A percentile compares a stretch with the other conserved stretches of the same genome.
These are phyloP conservation scores for Cystobasidium ongulense DNA, from an alignment of 768 basidiomycete species.

Conservation along the genomic window DNA sequence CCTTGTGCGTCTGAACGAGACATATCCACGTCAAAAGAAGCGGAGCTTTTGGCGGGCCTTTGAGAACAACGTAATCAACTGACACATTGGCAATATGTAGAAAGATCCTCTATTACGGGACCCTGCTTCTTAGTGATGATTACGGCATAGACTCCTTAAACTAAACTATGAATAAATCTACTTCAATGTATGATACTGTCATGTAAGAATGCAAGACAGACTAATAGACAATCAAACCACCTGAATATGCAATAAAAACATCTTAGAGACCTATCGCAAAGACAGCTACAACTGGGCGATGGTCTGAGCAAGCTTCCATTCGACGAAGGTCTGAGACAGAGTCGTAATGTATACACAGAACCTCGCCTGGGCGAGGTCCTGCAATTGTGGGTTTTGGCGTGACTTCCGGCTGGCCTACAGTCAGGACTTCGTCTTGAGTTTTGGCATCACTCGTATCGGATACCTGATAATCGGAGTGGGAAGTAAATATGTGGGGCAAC, in stretches of 20 bases:
- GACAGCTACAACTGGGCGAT: slow-evolving; percentile 23
- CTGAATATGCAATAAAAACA: neutral
- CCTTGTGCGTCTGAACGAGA: no score
- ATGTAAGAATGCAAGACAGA: no score
- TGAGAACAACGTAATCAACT: no score
- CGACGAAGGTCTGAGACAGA: slow-evolving; percentile 70
- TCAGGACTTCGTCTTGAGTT: neutral
- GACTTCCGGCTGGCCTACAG: neutral
- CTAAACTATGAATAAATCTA: no score
- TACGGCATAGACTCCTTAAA: no score
- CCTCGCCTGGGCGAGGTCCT: slow-evolving; percentile 54
- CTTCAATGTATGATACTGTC: no score
- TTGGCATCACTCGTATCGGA: neutral
- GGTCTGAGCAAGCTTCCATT: slow-evolving; percentile 56
- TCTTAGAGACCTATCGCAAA: slow-evolving; percentile 12
- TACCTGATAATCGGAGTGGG: neutral
- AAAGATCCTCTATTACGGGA: no score
- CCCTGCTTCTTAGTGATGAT: no score
- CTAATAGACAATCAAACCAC: neutral
- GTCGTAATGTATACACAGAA: slow-evolving; percentile 63
- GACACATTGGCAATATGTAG: no score
- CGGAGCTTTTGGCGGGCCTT: no score
- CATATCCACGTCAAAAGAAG: no score
- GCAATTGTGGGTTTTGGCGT: neutral
- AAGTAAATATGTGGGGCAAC: neutral